phyloP scores from a whole-genome alignment of 2,329 filamentous ascomycete species.

The Ophiosphaerella narmari region DNA sequence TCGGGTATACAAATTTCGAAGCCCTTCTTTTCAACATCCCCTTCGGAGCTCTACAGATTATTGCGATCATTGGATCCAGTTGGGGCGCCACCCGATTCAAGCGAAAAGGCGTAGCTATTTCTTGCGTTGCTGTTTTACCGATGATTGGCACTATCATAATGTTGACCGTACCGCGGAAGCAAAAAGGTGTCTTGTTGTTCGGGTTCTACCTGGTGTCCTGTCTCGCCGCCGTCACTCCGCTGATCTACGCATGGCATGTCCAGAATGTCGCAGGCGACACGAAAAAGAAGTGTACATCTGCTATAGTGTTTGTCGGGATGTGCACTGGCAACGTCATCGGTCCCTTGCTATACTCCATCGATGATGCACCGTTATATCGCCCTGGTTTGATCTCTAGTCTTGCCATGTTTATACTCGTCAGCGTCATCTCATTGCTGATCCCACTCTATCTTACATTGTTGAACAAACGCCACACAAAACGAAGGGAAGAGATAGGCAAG shows the following conservation, averaged over 20 bases:
- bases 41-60: slow-evolving; percentile 59
- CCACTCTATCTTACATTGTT: slow-evolving; percentile 38
- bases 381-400: slow-evolving; percentile 41
- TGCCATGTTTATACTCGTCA: slow-evolving; percentile 42
- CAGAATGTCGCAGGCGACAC: slow-evolving; percentile 47
- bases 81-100: slow-evolving; percentile 57
- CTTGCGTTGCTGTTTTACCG: slow-evolving; percentile 56
- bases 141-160: slow-evolving; percentile 57
- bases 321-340: slow-evolving; percentile 46
- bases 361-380: slow-evolving; percentile 42
- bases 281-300: slow-evolving; percentile 45
- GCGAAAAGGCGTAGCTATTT: slow-evolving; percentile 59
- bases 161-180: slow-evolving; percentile 52
- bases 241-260: slow-evolving; percentile 45
- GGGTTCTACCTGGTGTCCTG: slow-evolving; percentile 57
- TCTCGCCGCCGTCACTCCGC: slow-evolving; percentile 42
- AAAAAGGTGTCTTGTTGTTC: slow-evolving; percentile 57
- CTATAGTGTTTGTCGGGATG: slow-evolving; percentile 44
- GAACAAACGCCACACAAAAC: slow-evolving; percentile 37
- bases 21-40: slow-evolving; percentile 64
- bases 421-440: slow-evolving; percentile 31
- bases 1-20: slow-evolving; percentile 60
- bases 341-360: slow-evolving; percentile 41
- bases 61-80: slow-evolving; percentile 55
- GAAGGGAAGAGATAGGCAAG: slow-evolving; percentile 38